A percentile compares a stretch with the other conserved stretches of the same genome.
phyloP scores from a whole-genome alignment of 441 rosid genomes.

The Kokia cookei region DNA sequence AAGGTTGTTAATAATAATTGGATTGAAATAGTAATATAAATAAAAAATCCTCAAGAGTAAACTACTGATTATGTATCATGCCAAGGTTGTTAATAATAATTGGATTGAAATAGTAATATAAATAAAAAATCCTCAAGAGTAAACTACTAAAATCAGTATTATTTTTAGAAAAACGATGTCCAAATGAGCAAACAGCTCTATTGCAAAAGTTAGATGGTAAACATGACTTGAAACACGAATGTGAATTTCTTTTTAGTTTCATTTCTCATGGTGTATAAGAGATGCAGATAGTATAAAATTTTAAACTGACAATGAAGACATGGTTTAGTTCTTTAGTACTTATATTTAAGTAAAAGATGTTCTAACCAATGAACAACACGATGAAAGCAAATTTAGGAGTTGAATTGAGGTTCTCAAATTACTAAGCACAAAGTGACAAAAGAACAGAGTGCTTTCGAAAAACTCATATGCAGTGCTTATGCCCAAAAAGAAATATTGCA shows the following conservation, averaged over 20 bases:
- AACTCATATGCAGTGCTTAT: neutral
- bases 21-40: neutral
- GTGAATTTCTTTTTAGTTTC: neutral
- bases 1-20: neutral
- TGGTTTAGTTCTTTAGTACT: neutral
- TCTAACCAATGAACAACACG: neutral
- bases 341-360: neutral
- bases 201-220: neutral
- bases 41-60: neutral
- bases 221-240: neutral
- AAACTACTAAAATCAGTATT: neutral
- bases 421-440: neutral
- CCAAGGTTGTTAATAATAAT: neutral
- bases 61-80: neutral
- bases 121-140: neutral
- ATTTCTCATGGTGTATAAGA: neutral
- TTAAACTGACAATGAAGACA: neutral
- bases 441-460: neutral
- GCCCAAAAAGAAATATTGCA: neutral
- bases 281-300: neutral
- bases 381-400: neutral
- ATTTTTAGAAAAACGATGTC: neutral
- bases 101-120: neutral
- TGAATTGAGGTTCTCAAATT: neutral
- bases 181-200: neutral